Conservation (phyloP, 306 rosid genomes). For the Morella rubra region DNA sequence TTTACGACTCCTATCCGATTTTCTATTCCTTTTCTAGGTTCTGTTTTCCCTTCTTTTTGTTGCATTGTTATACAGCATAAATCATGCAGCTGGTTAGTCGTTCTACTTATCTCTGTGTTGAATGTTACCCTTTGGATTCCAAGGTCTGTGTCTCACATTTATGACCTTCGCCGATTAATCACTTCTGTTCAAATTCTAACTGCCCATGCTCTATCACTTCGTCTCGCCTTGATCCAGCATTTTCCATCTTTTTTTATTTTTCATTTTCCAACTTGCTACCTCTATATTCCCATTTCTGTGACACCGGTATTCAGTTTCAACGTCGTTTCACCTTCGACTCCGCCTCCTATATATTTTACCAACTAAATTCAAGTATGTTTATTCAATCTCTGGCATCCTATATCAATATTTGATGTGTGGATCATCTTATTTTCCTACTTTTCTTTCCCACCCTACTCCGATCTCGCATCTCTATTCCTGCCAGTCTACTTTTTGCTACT, state of each 20-base stretch:
- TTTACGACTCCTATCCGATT: not conserved
- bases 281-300: not conserved
- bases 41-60: not conserved
- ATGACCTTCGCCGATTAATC: not conserved
- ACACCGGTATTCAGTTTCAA: not conserved
- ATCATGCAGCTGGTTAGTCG: not conserved
- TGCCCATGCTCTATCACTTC: not conserved
- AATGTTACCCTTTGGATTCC: not conserved
- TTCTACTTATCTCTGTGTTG: not conserved
- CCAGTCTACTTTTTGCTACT: not conserved
- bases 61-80: not conserved
- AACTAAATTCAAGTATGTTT: not conserved
- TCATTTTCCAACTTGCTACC: not conserved
- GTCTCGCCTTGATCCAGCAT: not conserved
- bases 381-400: not conserved
- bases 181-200: not conserved
- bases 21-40: not conserved
- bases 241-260: not conserved
- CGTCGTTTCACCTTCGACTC: not conserved
- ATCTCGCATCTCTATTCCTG: not conserved
- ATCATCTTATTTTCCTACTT: no score
- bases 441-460: not conserved
- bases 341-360: not conserved
- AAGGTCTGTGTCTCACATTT: no score
- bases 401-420: not conserved